Evolutionary conservation across 1,139 yeast species (phyloP).

Genomic region (Wickerhamomyces sp.): DNA sequence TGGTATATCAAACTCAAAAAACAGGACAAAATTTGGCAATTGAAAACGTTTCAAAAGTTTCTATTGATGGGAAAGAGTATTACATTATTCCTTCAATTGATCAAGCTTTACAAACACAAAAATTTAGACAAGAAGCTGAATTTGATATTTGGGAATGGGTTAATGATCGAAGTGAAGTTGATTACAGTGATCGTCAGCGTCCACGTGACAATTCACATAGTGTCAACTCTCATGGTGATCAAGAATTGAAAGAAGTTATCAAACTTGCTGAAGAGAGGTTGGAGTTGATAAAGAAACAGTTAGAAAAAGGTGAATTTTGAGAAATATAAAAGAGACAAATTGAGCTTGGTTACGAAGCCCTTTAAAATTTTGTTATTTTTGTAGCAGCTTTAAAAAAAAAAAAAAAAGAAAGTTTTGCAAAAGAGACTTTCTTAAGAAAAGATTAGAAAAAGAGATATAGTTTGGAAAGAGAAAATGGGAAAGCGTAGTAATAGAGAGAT

Average conservation of each 20-base stretch:
- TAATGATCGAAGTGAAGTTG: constrained; percentile 40
- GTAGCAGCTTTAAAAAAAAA: neutral
- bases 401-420: no score
- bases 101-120: constrained; percentile 33
- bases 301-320: constrained; percentile 3
- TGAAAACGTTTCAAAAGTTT: constrained; percentile 24
- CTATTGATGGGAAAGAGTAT: constrained; percentile 39
- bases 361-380: neutral
- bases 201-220: no score
- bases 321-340: neutral
- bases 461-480: constrained; percentile 9
- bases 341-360: neutral
- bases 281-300: constrained; percentile 30
- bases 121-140: constrained; percentile 45
- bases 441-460: neutral
- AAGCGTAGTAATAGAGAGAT: constrained; percentile 62
- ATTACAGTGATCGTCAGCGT: no score
- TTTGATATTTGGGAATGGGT: constrained; percentile 80
- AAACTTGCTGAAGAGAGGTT: constrained; percentile 49
- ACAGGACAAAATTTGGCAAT: constrained; percentile 15
- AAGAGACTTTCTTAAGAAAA: neutral
- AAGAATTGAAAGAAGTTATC: constrained; percentile 51
- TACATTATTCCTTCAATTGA: constrained; percentile 43
- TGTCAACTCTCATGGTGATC: constrained; percentile 26
- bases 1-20: constrained; percentile 2